These are phyloP conservation scores for Sistotremastrum niveocremeum DNA, from an alignment of 768 basidiomycete species.

Conservation along the genomic window DNA sequence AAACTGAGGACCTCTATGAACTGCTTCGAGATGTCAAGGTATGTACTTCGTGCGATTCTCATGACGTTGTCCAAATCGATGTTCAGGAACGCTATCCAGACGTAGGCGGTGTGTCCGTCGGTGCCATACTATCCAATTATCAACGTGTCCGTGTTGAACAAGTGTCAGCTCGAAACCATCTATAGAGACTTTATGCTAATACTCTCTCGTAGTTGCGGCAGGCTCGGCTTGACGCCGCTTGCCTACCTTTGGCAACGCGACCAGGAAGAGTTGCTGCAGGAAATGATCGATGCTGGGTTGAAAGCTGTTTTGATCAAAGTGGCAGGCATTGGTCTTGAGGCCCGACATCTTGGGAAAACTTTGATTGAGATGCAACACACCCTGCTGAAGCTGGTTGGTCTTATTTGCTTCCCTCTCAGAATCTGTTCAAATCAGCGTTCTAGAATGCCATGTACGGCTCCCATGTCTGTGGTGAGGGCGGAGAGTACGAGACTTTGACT, in stretches of 20 bases:
- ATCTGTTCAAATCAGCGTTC: neutral
- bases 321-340: slow-evolving; percentile 80
- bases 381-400: slow-evolving; percentile 53
- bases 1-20: slow-evolving; percentile 85
- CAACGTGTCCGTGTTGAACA: slow-evolving; percentile 96
- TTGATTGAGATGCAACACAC: slow-evolving; percentile 63
- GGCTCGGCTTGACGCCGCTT: slow-evolving; percentile 67
- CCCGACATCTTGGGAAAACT: slow-evolving; percentile 64
- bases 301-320: slow-evolving; percentile 86
- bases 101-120: slow-evolving; percentile 78
- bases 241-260: slow-evolving; percentile 91
- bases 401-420: neutral
- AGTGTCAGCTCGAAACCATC: slow-evolving; percentile 44
- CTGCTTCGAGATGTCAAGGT: slow-evolving; percentile 72
- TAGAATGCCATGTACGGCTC: slow-evolving; percentile 76
- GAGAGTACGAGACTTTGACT: slow-evolving; percentile 93
- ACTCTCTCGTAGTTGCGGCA: slow-evolving; percentile 46
- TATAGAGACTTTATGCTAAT: slow-evolving; percentile 4
- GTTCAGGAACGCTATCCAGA: slow-evolving; percentile 62
- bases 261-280: slow-evolving; percentile 69
- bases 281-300: slow-evolving; percentile 76
- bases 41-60: slow-evolving; percentile 5
- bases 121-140: slow-evolving; percentile 95
- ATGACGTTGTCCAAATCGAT: too few species aligned
- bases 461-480: slow-evolving; percentile 95